Evolutionary conservation across 495 filamentous ascomycete species (phyloP).

Genomic region (Diplogelasinospora grovesii): DNA sequence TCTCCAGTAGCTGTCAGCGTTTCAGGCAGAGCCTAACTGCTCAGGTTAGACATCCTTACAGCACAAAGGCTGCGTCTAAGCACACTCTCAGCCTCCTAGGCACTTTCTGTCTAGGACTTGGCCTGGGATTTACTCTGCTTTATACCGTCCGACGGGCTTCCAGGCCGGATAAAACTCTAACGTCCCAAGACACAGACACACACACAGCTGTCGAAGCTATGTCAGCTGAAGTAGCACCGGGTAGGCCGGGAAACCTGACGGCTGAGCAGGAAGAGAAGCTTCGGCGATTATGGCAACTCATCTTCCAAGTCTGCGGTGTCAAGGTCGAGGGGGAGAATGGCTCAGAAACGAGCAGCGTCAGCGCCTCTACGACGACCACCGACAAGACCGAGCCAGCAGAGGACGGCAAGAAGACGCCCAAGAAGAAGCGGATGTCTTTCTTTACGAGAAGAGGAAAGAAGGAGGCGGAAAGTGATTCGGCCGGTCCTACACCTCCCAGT

Average conservation of each 20-base stretch:
- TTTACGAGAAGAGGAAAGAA: constrained; percentile 56
- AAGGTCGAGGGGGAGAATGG: constrained; percentile 24
- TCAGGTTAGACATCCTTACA: constrained; percentile 3
- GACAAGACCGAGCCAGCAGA: constrained; percentile 4
- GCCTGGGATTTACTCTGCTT: constrained; percentile 7
- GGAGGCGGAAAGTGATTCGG: constrained; percentile 39
- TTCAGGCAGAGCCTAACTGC: no score
- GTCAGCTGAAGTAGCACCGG: constrained; percentile 50
- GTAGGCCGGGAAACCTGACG: constrained; percentile 82
- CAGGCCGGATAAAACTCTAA: background rate
- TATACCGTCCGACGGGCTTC: background rate
- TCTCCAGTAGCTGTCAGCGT: no score
- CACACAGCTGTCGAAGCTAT: constrained; percentile 19
- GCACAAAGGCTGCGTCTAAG: background rate
- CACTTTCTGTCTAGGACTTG: constrained; percentile 11
- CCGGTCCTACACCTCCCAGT: constrained; percentile 2
- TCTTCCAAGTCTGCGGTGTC: constrained; percentile 76
- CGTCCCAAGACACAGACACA: background rate
- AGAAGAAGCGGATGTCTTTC: constrained; percentile 60
- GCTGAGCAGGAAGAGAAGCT: constrained; percentile 82
- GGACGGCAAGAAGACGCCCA: constrained; percentile 56
- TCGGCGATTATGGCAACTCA: constrained; percentile 73
- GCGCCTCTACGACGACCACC: no score
- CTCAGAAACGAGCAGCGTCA: constrained; percentile 16
- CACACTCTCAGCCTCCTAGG: constrained; percentile 10